Base-by-base conservation (phyloP, 2,329 filamentous ascomycete genomes). In the Colletotrichum liaoningense region DNA sequence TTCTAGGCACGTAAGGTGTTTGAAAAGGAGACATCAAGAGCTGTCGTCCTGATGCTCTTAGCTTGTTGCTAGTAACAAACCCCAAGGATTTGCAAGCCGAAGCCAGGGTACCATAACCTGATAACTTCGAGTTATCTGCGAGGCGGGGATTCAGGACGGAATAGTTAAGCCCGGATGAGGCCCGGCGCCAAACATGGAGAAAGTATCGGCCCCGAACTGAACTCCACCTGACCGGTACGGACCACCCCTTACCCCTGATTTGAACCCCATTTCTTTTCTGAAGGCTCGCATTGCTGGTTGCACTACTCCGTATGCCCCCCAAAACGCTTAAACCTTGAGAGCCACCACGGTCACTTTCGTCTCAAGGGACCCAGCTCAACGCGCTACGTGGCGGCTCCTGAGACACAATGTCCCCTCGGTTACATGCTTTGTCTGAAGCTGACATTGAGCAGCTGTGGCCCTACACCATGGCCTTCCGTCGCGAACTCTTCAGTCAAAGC, bases 311-410 rank as follows among this genome's bases (percentile, higher is more conserved):
- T 30, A 30, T 6, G 30, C 30, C 30, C 30, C 57, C 14, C 9
- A 8, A 24, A 63, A 22, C n/a, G 28, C 22, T 42, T 9, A 12
- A 22, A n/a, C 35, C 28, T 54, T 24, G 26, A 46, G 14, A 7
- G n/a, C 38, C 46, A 38, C 54, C 57, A 57, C 24, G 55, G 59
- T 19, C 33, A 28, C 55, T 60, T 28, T 60, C 12, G 26, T 46
- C 57, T 11, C 26, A 22, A 60, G 11, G 28, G 59, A 54, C 52
- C 65, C 52, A 54, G 38, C 35, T 63, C 24, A 33, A 46, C 24
- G 66, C 69, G 66, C 38, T 60, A 60, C 54, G 33, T 58, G 33
- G 60, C 66, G 67, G 54, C 60, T 73, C 22, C 60, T 66, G 70
- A 69, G 38, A 72, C 69, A 56, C 14, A 19, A 26, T n/a, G 55